Evolutionary conservation across 108 stramenopile genomes (phyloP), one percentile per base, ranked within the genome.

Genomic region (Cylindrotheca fusiformis): DNA sequence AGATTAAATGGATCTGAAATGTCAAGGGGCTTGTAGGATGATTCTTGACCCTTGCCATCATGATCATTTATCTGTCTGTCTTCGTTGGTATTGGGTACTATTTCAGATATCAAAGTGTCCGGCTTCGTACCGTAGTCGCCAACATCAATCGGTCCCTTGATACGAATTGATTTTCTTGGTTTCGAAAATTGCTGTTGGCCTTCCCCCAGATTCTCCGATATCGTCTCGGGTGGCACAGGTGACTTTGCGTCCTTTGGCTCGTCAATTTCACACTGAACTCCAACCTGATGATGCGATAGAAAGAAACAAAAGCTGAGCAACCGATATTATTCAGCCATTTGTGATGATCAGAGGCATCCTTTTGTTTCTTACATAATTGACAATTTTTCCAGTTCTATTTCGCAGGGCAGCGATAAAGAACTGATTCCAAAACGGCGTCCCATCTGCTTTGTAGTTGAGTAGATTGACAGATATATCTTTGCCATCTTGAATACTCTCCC

Each of bases 401-500:
- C 81, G 68, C 41, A 91, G 59, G 12, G 85, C 78, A 19, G 83
- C 90, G 31, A 91, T 72, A 59, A 85, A 90, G 55, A 87, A 85
- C 55, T 86, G 84, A 71, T 94, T 90, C 85, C 83, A 90, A 76
- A 95, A 95, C 0, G 85, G 74, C 25, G 69, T 79, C 20, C 90
- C 90, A 69, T 88, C 89, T 22, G 65, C 81, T 52, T 84, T 72
- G 58, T 92, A 95, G 67, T 95, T 95, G 24, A 92, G 69, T 27
- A 95, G 55, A 44, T 81, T 84, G 22, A 91, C 90, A 27, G 68
- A 71, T 19, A 73, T 74, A 45, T 92, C 88, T 18, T 60, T 55
- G 18, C 83, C 86, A 20, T 75, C 55, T 23, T 74, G 73, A 41
- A 95, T 71, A 19, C 79, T 81, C 49, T 68, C 49, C 27, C 88